Base-by-base conservation (phyloP, 2,329 filamentous ascomycete species). In the Davidsoniella virescens region DNA sequence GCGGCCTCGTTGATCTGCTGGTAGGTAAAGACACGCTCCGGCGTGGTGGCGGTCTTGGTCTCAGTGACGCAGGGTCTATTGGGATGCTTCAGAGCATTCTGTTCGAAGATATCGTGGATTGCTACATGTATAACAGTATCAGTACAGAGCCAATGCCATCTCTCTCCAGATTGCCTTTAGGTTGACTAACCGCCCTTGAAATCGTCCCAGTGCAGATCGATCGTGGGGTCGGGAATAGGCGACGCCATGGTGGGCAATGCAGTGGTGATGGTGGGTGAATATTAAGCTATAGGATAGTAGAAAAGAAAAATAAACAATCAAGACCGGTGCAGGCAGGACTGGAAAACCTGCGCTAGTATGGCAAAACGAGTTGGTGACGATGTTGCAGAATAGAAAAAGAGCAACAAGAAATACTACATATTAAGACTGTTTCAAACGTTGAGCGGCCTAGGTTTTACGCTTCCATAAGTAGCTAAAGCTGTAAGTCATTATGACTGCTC, bases 1-100 rank as follows among this genome's bases (percentile, higher is more conserved):
- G 85, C 83, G 0, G 82, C 81, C 67, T 94, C 83, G 60, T 87
- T 75, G 60, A 96, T 94, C 59, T 94, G 85, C 56, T 71, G 70
- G 64, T 95, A 96, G 20, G 80, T 90, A 64, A 92, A 95, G 45
- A 65, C 67, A 55, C 84, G 72, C 61, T 79, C 69, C 6, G 79
- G 71, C 2, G 51, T 52, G 43, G 41, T 60, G 4, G 65, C 64
- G 26, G 62, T 62, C 56, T 62, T 62, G 48, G 72, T 76, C 58
- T 76, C 73, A 9, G 63, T 60, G 36, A 76, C 71, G 52, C 72
- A 76, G 1, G 59, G 57, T 33, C 63, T 59, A 39, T 85, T 78
- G 1, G 87, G 87, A 59, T 84, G 71, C 54, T 67, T 72, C 60
- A 72, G 64, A 7, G 85, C 85, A 66, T 84, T 83, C 43, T 65